Base-by-base conservation (phyloP, 805 yeast species). In the Sugiyamaella marilandica region DNA sequence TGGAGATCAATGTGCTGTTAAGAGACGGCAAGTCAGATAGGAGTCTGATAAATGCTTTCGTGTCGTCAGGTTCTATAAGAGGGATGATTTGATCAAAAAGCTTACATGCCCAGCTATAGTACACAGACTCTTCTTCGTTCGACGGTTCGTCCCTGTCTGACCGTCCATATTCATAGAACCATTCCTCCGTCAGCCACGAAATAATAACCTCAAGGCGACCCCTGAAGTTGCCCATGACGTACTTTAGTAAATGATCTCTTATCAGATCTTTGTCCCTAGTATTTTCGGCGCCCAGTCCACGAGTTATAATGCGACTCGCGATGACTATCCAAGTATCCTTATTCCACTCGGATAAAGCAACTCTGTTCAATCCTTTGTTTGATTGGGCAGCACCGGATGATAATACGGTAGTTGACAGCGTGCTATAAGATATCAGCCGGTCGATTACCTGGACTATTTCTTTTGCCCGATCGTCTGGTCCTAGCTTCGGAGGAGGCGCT, bases 151-250 rank as follows among this genome's bases (percentile, higher is more conserved):
- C 77, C 18, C 39, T 13, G 21, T 16, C 19, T 14, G 24, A 14
- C 5, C 43, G 43, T 10, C 43, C 43, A 52, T 63, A 70, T 62
- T 84, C 87, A 47, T 80, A 74, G 70, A 81, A 83, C 95, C 97
- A 94, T 67, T 94, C 99, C 69, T 94, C 99, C 62, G 86, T 91
- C 51, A 94, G 71, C 99, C 99, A 94, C 57, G 86, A 90, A 36
- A 92, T 82, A 16, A 89, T 82, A 34, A 84, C 70, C 54, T 87
- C 95, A 10, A 91, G 76, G 34, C 92, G 74, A 9, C 73, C 74
- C 51, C 85, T 85, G 60, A 91, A 82, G 63, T 86, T 87, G 10
- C 77, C 83, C 61, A 87, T 74, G 51, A 89, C 83, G 64, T 85
- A 87, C 14, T 83, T 81, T 55, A 85, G 84, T 10, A 94, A 70